Percentiles rank a stretch among this genome's conserved stretches.
phyloP scores from a whole-genome alignment of 768 basidiomycete species.

The Phlebiopsis flavidoalba region DNA sequence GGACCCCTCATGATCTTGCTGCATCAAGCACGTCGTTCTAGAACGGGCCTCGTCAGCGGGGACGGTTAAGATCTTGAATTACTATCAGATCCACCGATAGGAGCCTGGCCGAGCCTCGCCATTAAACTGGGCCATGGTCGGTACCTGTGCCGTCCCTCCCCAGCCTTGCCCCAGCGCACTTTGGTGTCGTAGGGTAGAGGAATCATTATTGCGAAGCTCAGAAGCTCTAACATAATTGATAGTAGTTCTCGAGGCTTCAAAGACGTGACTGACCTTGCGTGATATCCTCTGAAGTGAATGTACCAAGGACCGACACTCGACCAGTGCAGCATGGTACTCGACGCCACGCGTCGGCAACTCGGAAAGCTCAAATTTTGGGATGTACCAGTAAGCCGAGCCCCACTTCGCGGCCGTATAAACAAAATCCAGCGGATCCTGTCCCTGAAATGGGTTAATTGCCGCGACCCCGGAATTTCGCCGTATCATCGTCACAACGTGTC shows the following conservation, averaged over 20 bases:
- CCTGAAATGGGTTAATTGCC: neutral
- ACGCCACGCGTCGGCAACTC: too few relatives aligned
- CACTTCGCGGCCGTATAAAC: too few relatives aligned
- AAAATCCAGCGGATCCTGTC: too few relatives aligned
- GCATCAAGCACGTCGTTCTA: slow-evolving; percentile 4
- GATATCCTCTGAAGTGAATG: too few relatives aligned
- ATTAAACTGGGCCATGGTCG: neutral
- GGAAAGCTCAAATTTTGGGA: too few relatives aligned
- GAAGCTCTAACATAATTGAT: neutral
- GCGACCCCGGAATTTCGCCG: neutral
- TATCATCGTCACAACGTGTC: neutral
- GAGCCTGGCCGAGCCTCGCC: slow-evolving; percentile 5
- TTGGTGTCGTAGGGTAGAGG: neutral
- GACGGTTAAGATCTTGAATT: slow-evolving; percentile 9
- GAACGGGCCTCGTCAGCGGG: slow-evolving; percentile 3
- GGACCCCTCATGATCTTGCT: slow-evolving; percentile 8
- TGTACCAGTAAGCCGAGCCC: too few relatives aligned
- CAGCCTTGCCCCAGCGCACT: neutral
- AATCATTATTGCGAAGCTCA: neutral
- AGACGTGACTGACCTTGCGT: neutral
- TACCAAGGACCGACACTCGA: too few relatives aligned
- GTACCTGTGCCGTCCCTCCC: neutral
- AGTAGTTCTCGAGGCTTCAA: neutral
- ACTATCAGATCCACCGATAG: slow-evolving; percentile 4
- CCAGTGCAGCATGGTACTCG: too few relatives aligned